Evolutionary conservation across 371 early-diverging fungal species (phyloP).

Genomic region (Dichotomocladium elegans): DNA sequence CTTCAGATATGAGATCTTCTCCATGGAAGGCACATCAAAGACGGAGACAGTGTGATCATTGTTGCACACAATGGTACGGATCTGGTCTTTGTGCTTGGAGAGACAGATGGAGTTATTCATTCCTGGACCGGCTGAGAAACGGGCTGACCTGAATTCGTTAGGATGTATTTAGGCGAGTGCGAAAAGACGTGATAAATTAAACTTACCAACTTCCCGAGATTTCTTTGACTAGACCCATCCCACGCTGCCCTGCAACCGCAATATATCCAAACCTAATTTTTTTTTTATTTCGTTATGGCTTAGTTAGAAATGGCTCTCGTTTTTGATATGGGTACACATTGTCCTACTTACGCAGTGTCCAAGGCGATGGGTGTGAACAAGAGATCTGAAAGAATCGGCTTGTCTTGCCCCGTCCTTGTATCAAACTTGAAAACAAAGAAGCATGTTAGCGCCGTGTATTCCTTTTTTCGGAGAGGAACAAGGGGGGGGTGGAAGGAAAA

Average conservation of each 20-base stretch:
- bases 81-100: conserved; percentile 3
- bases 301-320: no score
- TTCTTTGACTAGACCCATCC: conserved; percentile 15
- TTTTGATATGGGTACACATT: no score
- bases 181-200: conserved; percentile 3
- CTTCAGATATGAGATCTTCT: conserved; percentile 56
- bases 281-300: no score
- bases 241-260: conserved; percentile 18
- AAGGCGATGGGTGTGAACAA: conserved; percentile 16
- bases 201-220: conserved; percentile 10
- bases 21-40: conserved; percentile 64
- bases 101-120: conserved; percentile 19
- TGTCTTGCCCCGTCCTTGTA: conserved; percentile 9
- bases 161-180: not conserved
- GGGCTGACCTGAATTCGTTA: conserved; percentile 5
- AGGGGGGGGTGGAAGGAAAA: no score
- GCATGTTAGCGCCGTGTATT: no score
- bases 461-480: no score
- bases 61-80: conserved; percentile 72
- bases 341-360: conserved; percentile 16
- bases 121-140: conserved; percentile 12
- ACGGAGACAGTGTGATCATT: conserved; percentile 90
- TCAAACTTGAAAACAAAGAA: no score
- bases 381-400: conserved; percentile 7
- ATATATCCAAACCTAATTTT: conserved; percentile 13